Base-by-base conservation (phyloP, 2,329 filamentous ascomycete species). In the Plectosphaerella cucumerina region DNA sequence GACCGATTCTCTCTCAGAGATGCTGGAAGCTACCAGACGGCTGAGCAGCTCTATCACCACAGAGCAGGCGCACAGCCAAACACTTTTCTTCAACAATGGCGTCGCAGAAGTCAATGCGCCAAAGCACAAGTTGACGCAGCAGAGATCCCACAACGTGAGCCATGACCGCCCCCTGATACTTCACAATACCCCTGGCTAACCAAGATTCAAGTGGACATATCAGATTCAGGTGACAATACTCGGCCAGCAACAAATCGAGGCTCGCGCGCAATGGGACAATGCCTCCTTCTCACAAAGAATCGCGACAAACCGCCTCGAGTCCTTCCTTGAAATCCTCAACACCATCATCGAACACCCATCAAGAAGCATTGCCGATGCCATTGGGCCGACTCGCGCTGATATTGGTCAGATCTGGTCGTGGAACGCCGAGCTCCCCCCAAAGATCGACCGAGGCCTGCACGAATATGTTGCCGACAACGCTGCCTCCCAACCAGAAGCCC, bases 391-490 rank as follows among this genome's bases (percentile, higher is more conserved):
- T 5, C 34, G 57, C 26, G 62, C 67, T 21, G 71, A 78, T 52
- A 58, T 76, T 17, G 63, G 70, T 14, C 71, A 73, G 53, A 60
- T 80, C 46, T 76, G 74, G 72, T 54, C 56, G 18, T 77, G 75
- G 74, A 77, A 77, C 57, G 62, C 66, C 17, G 59, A 61, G 1
- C 59, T 77, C 3, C 71, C 74, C 1, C 63, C 69, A 0, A 65
- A 66, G 3, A 59, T 77, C 18, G 59, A 68, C 17, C 62, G 59
- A 44, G 75, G 72, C 54, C 74, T 77, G 65, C 76, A 78, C 53
- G 71, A 77, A 41, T 60, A 77, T 50, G 69, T 80, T 50, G 62
- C 65, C 10, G 65, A 70, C 12, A 67, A 68, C 47, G 70, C 70
- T 12, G 56, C 52, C 12, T 52, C 57, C 21, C 63, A 68, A 3